Conservation (phyloP, 306 rosid genomes). For the Potentilla sterilis region DNA sequence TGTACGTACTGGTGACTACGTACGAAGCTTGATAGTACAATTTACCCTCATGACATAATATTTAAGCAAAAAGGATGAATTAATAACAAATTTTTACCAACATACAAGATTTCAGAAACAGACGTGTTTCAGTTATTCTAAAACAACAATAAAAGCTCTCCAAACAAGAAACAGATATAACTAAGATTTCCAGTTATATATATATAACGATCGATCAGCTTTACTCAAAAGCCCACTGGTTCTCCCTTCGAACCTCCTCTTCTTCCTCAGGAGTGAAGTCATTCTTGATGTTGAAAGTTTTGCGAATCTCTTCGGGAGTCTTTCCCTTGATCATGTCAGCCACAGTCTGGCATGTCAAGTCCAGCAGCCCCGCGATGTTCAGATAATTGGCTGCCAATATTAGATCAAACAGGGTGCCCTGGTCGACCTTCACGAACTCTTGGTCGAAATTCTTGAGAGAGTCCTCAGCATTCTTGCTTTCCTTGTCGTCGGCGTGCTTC, state of each 20-base stretch:
- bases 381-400: background rate
- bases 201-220: too few species aligned
- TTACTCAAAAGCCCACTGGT: background rate
- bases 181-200: too few species aligned
- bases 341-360: background rate
- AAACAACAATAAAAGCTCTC: too few species aligned
- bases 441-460: background rate
- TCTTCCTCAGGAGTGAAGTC: constrained; percentile 1
- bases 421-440: background rate
- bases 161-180: too few species aligned
- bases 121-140: too few species aligned
- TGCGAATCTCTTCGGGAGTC: background rate
- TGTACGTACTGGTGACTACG: too few species aligned
- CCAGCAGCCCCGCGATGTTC: background rate
- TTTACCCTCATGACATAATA: too few species aligned
- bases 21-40: too few species aligned
- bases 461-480: background rate
- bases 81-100: too few species aligned
- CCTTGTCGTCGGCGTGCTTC: background rate
- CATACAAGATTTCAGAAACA: too few species aligned
- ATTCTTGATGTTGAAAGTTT: background rate
- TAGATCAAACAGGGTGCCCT: background rate
- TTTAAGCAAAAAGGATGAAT: too few species aligned
- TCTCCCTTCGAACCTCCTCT: background rate
- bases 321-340: background rate